Conservation (phyloP, 768 basidiomycete genomes). For the Termitomyces heimii region DNA sequence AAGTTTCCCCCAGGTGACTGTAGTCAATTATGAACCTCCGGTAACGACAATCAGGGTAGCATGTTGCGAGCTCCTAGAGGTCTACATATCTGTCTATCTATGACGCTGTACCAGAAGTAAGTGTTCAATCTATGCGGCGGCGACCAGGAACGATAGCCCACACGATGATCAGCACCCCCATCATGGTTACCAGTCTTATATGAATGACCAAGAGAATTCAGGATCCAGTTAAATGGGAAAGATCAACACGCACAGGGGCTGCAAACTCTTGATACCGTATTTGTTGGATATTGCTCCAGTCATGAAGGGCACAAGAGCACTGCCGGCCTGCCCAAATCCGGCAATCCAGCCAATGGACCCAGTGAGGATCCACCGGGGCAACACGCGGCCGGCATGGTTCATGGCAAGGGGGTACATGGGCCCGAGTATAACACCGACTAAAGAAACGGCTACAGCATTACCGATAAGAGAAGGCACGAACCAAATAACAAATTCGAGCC, state of each 20-base stretch:
- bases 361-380: constrained; percentile 67
- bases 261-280: constrained; percentile 54
- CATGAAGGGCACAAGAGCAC: constrained; percentile 66
- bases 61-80: not conserved
- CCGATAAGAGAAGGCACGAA: constrained; percentile 58
- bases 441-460: constrained; percentile 53
- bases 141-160: constrained; percentile 45
- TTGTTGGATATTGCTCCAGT: constrained; percentile 62
- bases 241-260: constrained; percentile 46
- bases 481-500: constrained; percentile 58
- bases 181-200: constrained; percentile 51
- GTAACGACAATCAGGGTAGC: not conserved
- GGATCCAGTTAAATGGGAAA: not conserved
- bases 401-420: constrained; percentile 73
- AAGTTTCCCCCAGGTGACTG: too few species aligned
- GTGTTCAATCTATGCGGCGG: not conserved
- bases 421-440: constrained; percentile 66
- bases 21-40: not conserved
- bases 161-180: constrained; percentile 48
- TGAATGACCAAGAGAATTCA: not conserved
- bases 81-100: not conserved
- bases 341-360: constrained; percentile 66
- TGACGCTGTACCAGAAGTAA: not conserved
- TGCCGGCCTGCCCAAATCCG: constrained; percentile 65
- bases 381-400: constrained; percentile 60